phyloP scores from a whole-genome alignment of 2,329 filamentous ascomycete species.

The Coccinonectria pachysandricola region DNA sequence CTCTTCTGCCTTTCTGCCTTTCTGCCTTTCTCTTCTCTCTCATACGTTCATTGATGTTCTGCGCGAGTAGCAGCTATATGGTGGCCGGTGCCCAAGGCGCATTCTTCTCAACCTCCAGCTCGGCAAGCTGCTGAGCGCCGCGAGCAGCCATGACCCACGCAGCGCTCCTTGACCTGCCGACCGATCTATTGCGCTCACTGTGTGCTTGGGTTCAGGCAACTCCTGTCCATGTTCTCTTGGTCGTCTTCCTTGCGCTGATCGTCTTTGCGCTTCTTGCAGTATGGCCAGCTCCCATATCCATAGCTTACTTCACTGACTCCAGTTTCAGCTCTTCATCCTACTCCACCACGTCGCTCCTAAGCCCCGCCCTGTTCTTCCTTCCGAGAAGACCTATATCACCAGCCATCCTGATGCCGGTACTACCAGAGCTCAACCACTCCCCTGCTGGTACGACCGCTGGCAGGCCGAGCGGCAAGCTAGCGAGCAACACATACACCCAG shows the following conservation, averaged over 20 bases:
- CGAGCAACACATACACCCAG: constrained; percentile 27
- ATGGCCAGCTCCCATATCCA: constrained; percentile 11
- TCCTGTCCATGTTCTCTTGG: constrained; percentile 29
- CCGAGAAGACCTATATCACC: constrained; percentile 80
- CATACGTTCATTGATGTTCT: too few species aligned
- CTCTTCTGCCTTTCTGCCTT: constrained; percentile 1
- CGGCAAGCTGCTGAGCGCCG: constrained; percentile 5
- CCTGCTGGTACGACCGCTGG: constrained; percentile 82
- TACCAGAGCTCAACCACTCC: constrained; percentile 41
- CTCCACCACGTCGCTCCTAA: constrained; percentile 70
- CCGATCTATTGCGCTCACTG: constrained; percentile 24
- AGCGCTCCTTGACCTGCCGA: constrained; percentile 21
- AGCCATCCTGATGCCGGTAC: constrained; percentile 46
- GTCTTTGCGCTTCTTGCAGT: constrained; percentile 29
- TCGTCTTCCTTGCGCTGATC: constrained; percentile 24
- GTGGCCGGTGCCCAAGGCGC: too few species aligned
- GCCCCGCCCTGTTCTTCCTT: constrained; percentile 61
- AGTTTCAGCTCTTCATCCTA: constrained; percentile 44
- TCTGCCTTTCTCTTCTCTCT: constrained; percentile 1
- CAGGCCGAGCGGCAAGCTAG: constrained; percentile 47
- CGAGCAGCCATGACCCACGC: constrained; percentile 8
- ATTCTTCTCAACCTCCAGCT: constrained; percentile 2
- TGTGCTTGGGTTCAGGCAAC: constrained; percentile 27
- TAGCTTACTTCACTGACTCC: constrained; percentile 7
- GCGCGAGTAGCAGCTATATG: too few species aligned